Base-by-base conservation (phyloP, 2,329 filamentous ascomycete species). In the Fusarium albidum region DNA sequence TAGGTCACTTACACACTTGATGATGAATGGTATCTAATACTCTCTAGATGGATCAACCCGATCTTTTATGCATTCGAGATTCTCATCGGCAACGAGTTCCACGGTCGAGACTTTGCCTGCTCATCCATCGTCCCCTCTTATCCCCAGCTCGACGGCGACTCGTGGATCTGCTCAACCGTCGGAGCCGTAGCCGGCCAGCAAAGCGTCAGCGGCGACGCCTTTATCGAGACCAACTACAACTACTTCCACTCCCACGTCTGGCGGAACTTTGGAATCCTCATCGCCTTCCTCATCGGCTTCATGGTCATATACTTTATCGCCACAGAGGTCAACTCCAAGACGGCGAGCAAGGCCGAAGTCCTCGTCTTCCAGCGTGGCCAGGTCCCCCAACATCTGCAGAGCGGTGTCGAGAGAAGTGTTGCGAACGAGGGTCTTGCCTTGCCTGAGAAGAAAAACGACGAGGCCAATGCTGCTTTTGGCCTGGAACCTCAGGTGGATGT, bases 21-120 rank as follows among this genome's bases (percentile, higher is more conserved):
- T n/a, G n/a, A n/a, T n/a, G n/a, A n/a, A n/a, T n/a, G n/a, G n/a
- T n/a, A n/a, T n/a, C n/a, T n/a, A n/a, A n/a, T n/a, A n/a, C n/a
- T n/a, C n/a, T n/a, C n/a, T n/a, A n/a, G n/a, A n/a, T 92, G 87
- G 74, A 78, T 92, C 43, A 88, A 92, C 53, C 88, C 89, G 1
- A 82, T 92, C 29, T 86, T 79, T 37, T 92, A 92, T 65, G 87
- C 82, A 2, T 94, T 92, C 60, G 89, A 92, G 68, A 81, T 84
- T 2, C 75, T 92, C 14, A 82, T 91, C 71, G 78, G 86, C 53
- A 93, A 92, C 70, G 91, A 95, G 68, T 88, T 90, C 61, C 81
- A 84, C 54, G 78, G 80, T 6, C 79, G 77, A 2, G 63, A 77
- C 1, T 88, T 86, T 39, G 71, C 74, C 2, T 92, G 89, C 56